Evolutionary conservation across 805 yeast species (phyloP).

Genomic region (Metschnikowia bowlesiae): DNA sequence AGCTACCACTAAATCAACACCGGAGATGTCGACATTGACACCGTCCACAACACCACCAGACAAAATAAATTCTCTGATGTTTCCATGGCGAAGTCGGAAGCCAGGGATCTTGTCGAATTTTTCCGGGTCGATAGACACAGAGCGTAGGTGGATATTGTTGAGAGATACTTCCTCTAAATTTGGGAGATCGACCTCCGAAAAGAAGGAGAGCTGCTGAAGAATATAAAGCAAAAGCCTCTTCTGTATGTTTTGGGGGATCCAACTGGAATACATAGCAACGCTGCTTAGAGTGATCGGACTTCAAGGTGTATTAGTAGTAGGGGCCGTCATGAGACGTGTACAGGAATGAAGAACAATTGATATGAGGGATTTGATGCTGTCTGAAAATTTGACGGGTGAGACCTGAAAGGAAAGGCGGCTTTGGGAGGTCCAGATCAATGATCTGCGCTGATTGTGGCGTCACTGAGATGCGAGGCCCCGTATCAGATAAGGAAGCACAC

Average conservation of each 20-base stretch:
- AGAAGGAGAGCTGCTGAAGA: constrained; percentile 73
- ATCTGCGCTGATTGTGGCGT: constrained; percentile 2
- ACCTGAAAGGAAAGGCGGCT: background rate
- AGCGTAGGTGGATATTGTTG: constrained; percentile 46
- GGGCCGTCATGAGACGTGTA: background rate
- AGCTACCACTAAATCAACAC: constrained; percentile 43
- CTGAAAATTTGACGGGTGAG: background rate
- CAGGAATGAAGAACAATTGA: background rate
- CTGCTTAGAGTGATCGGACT: background rate
- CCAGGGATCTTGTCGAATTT: constrained; percentile 63
- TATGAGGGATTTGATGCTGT: background rate
- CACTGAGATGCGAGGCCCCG: constrained; percentile 1
- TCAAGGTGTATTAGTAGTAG: background rate
- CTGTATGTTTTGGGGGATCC: constrained; percentile 86
- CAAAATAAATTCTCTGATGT: constrained; percentile 49
- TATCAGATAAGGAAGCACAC: background rate
- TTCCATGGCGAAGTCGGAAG: constrained; percentile 57
- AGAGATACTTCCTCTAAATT: constrained; percentile 73
- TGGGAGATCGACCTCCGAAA: constrained; percentile 77
- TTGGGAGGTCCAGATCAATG: background rate
- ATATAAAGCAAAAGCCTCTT: constrained; percentile 75
- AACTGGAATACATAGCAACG: constrained; percentile 23
- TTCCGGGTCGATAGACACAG: constrained; percentile 69
- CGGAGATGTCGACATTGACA: constrained; percentile 54
- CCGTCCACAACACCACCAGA: constrained; percentile 68